Base-by-base conservation (phyloP, 2,329 filamentous ascomycete species). In the Trichoderma oligosporum region DNA sequence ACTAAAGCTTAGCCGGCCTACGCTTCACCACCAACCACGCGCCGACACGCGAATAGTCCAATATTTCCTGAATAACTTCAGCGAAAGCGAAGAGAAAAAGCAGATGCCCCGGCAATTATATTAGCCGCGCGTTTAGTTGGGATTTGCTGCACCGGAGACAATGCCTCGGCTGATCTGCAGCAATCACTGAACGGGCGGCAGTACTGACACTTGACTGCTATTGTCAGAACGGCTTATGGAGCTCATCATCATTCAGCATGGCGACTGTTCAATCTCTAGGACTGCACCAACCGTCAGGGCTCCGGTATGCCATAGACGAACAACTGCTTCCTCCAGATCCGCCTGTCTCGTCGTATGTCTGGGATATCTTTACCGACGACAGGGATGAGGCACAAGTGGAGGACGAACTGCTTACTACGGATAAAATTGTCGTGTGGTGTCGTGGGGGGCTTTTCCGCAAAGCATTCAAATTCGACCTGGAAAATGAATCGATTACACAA, bases 251-350 rank as follows among this genome's bases (percentile, higher is more conserved):
- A 8, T 14, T 31, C 65, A 67, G 64, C 52, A 99, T 99, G 95
- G 93, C 93, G 65, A 86, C 88, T 70, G 84, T 97, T 74, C 89
- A 85, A 73, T 97, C 93, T 63, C 82, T 97, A 67, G 94, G 94
- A 72, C 80, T 96, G 68, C 93, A 97, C 77, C 86, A 88, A 75
- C 92, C 95, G 60, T 84, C 88, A 60, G 91, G 88, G 62, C 80
- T 97, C 62, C 84, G 84, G 61, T 91, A 94, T 76, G 85, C 96
- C 62, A 82, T 96, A 64, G 81, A 86, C 64, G 92, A 97, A 73
- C 82, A 85, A 58, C 81, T 96, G 38, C 78, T 97, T 2, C 82
- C 87, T 16, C 72, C 80, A 44, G 82, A 94, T 61, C 82, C 89
- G 3, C 74, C 82, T 16, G 73, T 82, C 24, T 78, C 83, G 31